Base-by-base conservation (phyloP, 1,284 basidiomycete genomes). In the Cutaneotrichosporon curvatum region DNA sequence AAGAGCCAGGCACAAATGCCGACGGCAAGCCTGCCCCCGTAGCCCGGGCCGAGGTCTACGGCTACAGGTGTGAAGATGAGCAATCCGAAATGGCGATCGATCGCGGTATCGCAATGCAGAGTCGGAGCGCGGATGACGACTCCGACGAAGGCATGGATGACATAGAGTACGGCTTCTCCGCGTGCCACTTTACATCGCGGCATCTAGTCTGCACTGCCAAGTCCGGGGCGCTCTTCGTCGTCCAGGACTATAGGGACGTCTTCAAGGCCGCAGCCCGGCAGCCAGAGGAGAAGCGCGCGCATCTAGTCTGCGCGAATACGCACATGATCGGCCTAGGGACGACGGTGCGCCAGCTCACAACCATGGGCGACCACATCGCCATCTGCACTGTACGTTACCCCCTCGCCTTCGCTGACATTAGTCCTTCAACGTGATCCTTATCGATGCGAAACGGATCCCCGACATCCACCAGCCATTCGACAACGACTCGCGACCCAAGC, bases 161-260 rank as follows among this genome's bases (percentile, higher is more conserved):
- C 4, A 35, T 48, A 14, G 42, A 40, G 22, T 54, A 54, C 30
- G 40, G 45, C 11, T 62, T 63, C 40, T 45, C 51, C 2, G 62
- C 60, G 55, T 59, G 39, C 25, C 67, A 70, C 35, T 67, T 53
- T 39, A 66, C 64, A 5, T 35, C 51, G 2, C 48, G 32, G 0
- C 60, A 70, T 37, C 37, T 70, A 7, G 47, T 67, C 20, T 63
- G 58, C 37, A 55, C 59, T 4, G 49, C 58, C 2, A 31, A 31
- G 9, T 22, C 47, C 0, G 62, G 61, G 3, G 42, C 50, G 2
- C 28, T 67, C 9, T 48, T 63, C 25, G 47, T 67, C 18, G 44
- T 67, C 0, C 51, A 60, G 11, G 43, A 65, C 42, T 70, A 70
- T 37, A 20, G 34, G 4, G 19, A 44, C 3, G 56, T 61, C 2